Evolutionary conservation across 805 yeast genomes (phyloP), one percentile per base, ranked within the genome.

Genomic region (Lachancea lanzarotensis): DNA sequence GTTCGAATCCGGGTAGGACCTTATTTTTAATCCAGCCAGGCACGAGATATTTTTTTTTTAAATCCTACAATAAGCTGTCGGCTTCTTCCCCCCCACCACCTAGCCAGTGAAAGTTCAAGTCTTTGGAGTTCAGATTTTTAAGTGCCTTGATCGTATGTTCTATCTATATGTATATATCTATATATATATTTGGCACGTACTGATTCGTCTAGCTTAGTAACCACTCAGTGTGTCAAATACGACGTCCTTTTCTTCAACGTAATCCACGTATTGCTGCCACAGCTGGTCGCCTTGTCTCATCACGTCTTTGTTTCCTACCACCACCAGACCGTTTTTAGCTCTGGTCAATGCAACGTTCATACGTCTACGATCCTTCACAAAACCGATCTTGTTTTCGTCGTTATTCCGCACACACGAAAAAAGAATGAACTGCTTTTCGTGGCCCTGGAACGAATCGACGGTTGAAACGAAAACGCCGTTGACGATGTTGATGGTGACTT

Each of bases 381-480:
- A 82, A 22, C 89, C 88, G 47, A 82, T 75, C 45, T 70, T 77
- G 22, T 69, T 57, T n/a, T 62, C 60, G 20, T 50, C 47, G 55
- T 82, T 82, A 17, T 81, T 76, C 55, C 96, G 73, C 27, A 88
- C 96, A 56, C 93, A 78, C 2, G 93, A 79, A 48, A 88, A 69
- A 18, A 89, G 74, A 33, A 88, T 82, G 46, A 80, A 82, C 55
- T 84, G 89, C 66, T 86, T 88, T 56, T 87, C 96, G 54, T 95
- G 73, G 26, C 96, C 96, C 65, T 88, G 96, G 68, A 88, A 88
- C 1, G 96, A 93, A 63, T 88, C 96, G n/a, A 88, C 84, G 0
- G 87, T 64, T 13, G 76, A 71, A 52, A 77, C 66, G 65, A 73
- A 67, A 15, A 74, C 59, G 3, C 72, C 74, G 43, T 71, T 68